Base-by-base conservation (phyloP, 345 rosid genomes). In the Pistacia integerrima region DNA sequence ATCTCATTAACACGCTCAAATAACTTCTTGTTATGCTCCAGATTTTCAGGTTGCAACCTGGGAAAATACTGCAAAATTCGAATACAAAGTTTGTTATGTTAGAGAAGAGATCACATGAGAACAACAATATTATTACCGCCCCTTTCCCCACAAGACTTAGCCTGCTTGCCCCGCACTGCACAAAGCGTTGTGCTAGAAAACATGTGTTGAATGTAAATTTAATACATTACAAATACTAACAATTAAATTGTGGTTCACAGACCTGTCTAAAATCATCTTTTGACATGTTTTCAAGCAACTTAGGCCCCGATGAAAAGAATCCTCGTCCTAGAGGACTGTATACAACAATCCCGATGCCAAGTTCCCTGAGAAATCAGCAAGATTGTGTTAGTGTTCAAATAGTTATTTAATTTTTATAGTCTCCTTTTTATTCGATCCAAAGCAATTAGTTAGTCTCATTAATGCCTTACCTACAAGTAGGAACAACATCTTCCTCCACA, bases 281-380 rank as follows among this genome's bases (percentile, higher is more conserved):
- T 0, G 78, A 52, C 0, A 93, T 17, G 55, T 64, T 83, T 57
- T 88, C 91, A 73, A 81, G 58, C 41, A 93, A 7, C 64, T 91
- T 88, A n/a, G 93, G 74, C 69, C 97, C 93, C 0, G 79, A 55
- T 35, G 92, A 85, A 1, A 92, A 69, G 83, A 92, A 92, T 6
- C 95, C 94, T 54, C 92, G 79, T 52, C 93, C 94, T 1, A 92
- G 74, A 59, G 93, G 92, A 78, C 97, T 84, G 76, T 90, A 92
- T 0, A 90, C 88, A 55, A 90, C 97, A 77, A 92, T 87, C 16
- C 94, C 90, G 8, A 90, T 92, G 63, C 94, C 94, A 67, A 91
- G 95, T 67, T 93, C 94, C 84, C 95, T 88, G 51, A 10, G 44
- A 41, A 86, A 60, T 22, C 1, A 46, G 49, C 51, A 3, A 48